phyloP scores from a whole-genome alignment of 2,329 filamentous ascomycete genomes.

The Talaromyces sp. region DNA sequence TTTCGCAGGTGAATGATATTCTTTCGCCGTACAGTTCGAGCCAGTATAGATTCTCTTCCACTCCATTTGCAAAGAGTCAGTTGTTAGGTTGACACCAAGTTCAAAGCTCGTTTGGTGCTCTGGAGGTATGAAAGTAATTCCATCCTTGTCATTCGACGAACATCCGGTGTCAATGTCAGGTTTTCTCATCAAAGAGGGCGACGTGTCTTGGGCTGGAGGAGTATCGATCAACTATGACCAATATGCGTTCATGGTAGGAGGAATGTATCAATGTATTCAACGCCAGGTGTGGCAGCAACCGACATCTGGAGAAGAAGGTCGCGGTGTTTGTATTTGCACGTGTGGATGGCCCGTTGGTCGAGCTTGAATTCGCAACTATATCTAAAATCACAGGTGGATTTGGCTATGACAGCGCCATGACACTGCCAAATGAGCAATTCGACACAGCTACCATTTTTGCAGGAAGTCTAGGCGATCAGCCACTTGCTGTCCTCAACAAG shows the following conservation, averaged over 20 bases:
- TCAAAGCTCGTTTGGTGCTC: no score
- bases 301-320: no score
- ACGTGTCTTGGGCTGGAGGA: neutral
- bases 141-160: neutral
- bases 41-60: no score
- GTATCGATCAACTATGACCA: neutral
- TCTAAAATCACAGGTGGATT: conserved; percentile 40
- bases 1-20: no score
- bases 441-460: conserved; percentile 33
- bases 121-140: no score
- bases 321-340: conserved; percentile 39
- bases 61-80: no score
- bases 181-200: neutral
- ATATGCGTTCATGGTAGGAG: neutral
- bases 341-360: conserved; percentile 42
- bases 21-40: no score
- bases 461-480: neutral
- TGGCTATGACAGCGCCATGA: conserved; percentile 42
- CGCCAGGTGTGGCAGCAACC: neutral
- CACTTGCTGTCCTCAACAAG: neutral
- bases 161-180: conserved; percentile 1
- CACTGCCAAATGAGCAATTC: conserved; percentile 29
- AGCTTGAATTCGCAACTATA: conserved; percentile 41
- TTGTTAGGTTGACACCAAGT: no score
- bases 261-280: neutral